Percentiles rank a stretch among this genome's conserved stretches.
phyloP scores from a whole-genome alignment of 768 basidiomycete species.

The Podaxis sp. region DNA sequence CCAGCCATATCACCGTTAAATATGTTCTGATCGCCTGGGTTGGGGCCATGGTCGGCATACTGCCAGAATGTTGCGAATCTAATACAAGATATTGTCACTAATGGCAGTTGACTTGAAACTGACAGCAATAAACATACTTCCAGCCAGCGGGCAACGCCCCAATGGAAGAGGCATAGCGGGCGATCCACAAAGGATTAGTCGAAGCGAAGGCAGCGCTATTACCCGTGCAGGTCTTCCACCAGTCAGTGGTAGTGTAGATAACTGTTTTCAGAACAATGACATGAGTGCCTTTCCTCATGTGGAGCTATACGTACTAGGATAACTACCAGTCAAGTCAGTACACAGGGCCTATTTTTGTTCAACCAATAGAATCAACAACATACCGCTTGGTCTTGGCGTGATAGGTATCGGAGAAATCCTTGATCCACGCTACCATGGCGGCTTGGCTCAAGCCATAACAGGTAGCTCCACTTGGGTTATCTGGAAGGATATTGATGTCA shows the following conservation, averaged over 20 bases:
- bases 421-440: slow-evolving; percentile 64
- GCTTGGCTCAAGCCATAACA: slow-evolving; percentile 56
- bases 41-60: slow-evolving; percentile 52
- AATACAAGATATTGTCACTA: neutral
- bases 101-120: neutral
- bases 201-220: slow-evolving; percentile 48
- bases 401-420: slow-evolving; percentile 63
- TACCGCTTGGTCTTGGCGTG: slow-evolving; percentile 46
- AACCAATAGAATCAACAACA: neutral
- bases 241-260: slow-evolving; percentile 58
- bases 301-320: neutral
- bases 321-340: neutral
- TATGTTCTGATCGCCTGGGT: slow-evolving; percentile 57
- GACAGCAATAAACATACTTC: slow-evolving; percentile 23
- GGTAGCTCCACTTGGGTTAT: slow-evolving; percentile 48
- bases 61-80: slow-evolving; percentile 62
- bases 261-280: neutral
- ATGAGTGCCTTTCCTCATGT: neutral
- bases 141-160: slow-evolving; percentile 62
- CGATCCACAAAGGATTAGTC: slow-evolving; percentile 63
- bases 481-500: slow-evolving; percentile 26
- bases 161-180: slow-evolving; percentile 46
- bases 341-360: neutral
- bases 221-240: slow-evolving; percentile 70
- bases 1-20: slow-evolving; percentile 45